These are phyloP conservation scores for Pedinophyceae sp. DNA, from an alignment of 139 green algal genomes.

Conservation along the genomic window DNA sequence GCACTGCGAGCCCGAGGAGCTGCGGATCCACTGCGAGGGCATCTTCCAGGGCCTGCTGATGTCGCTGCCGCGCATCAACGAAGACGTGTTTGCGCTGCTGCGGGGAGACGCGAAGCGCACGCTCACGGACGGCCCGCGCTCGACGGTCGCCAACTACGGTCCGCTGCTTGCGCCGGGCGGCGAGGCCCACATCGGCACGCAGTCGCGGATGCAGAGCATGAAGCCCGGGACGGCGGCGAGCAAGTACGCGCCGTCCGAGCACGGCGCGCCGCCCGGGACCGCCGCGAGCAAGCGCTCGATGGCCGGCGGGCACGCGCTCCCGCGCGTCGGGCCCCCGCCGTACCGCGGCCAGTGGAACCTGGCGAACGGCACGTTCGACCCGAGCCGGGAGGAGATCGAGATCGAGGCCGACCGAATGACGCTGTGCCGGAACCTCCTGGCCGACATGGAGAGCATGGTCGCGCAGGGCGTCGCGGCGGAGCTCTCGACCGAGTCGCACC, in stretches of 20 bases:
- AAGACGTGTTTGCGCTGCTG: slow-evolving; percentile 16
- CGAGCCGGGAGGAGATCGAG: slow-evolving; percentile 20
- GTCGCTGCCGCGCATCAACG: slow-evolving; percentile 30
- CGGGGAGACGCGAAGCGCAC: slow-evolving; percentile 15
- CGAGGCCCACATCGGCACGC: not conserved
- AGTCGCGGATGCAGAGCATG: not conserved
- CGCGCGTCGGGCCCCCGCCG: not conserved
- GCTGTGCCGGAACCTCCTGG: slow-evolving; percentile 25
- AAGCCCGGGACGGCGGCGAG: not conserved
- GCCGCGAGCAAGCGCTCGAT: not conserved
- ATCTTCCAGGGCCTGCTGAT: slow-evolving; percentile 37
- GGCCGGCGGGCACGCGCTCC: not conserved
- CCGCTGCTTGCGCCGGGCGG: not conserved
- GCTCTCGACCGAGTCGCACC: too few species aligned
- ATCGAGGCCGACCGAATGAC: slow-evolving; percentile 42
- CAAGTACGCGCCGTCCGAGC: not conserved
- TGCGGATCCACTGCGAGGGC: slow-evolving; percentile 43
- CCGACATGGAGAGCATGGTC: not conserved
- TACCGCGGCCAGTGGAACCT: not conserved
- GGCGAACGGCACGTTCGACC: slow-evolving; percentile 5
- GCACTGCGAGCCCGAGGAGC: slow-evolving; percentile 51
- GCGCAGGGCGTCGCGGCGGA: too few species aligned
- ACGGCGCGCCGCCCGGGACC: not conserved
- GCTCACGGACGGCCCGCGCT: not conserved
- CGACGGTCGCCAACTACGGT: not conserved